Evolutionary conservation across 805 yeast species (phyloP).

Genomic region (Hanseniaspora lindneri): DNA sequence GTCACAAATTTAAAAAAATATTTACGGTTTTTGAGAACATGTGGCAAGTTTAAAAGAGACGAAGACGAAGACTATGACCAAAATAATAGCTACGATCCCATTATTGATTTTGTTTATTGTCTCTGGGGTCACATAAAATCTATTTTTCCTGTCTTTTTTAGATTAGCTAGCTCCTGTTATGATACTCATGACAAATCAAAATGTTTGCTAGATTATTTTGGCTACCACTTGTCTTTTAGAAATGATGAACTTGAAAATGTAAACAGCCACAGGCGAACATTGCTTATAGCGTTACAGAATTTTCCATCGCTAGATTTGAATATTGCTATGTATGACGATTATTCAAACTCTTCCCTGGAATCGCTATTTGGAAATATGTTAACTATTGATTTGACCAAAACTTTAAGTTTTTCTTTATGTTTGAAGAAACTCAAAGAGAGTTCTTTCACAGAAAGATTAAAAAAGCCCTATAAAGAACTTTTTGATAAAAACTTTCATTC

Average conservation of each 20-base stretch:
- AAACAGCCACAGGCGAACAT: not conserved
- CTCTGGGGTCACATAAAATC: not conserved
- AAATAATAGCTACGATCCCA: not conserved
- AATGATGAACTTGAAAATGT: slow-evolving; percentile 3
- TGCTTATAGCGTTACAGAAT: not conserved
- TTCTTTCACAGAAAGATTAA: not conserved
- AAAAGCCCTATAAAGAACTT: not conserved
- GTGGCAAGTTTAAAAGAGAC: not conserved
- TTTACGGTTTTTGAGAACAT: not conserved
- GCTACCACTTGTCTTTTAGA: not conserved
- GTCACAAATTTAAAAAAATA: not conserved
- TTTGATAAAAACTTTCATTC: not conserved
- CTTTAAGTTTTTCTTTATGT: not conserved
- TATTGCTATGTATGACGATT: not conserved
- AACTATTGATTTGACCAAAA: not conserved
- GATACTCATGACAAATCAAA: not conserved
- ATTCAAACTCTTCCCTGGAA: not conserved
- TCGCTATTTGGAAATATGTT: not conserved
- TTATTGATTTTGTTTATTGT: not conserved
- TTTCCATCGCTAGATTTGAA: not conserved
- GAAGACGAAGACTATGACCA: not conserved
- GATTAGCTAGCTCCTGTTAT: not conserved
- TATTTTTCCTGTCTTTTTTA: not conserved
- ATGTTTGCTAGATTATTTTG: not conserved
- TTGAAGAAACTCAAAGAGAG: not conserved